A percentile compares a stretch with the other conserved stretches of the same genome.
These are phyloP conservation scores for Paralagenidium karlingii DNA, from an alignment of 352 stramenopile genomes.

Conservation along the genomic window DNA sequence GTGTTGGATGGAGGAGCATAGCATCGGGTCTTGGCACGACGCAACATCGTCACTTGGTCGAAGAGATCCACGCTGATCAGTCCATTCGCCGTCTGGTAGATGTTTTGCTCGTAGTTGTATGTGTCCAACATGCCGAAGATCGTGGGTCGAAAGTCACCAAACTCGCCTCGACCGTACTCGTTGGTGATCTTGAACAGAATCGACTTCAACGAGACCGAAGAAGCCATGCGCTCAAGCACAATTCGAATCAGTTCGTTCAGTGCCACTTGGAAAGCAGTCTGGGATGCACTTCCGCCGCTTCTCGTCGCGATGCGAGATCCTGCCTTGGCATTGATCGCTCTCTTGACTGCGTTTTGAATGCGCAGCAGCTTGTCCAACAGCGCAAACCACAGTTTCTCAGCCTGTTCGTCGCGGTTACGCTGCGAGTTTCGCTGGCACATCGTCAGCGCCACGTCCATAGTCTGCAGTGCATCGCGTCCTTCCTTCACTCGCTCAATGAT, in stretches of 20 bases:
- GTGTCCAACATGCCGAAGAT: constrained; percentile 92
- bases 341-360: constrained; percentile 86
- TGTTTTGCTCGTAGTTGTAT: constrained; percentile 86
- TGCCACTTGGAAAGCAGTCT: constrained; percentile 81
- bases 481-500: constrained; percentile 75
- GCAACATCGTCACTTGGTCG: constrained; percentile 73
- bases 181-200: constrained; percentile 93
- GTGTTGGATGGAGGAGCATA: constrained; percentile 63
- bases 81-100: constrained; percentile 77
- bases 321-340: constrained; percentile 68
- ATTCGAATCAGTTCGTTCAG: constrained; percentile 88
- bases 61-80: constrained; percentile 77
- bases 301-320: constrained; percentile 40
- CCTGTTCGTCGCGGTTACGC: constrained; percentile 77
- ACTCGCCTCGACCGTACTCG: constrained; percentile 86
- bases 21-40: constrained; percentile 52
- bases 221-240: constrained; percentile 91
- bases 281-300: constrained; percentile 34
- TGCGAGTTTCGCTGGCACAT: constrained; percentile 90
- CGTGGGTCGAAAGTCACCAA: constrained; percentile 91
- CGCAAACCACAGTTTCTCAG: constrained; percentile 92
- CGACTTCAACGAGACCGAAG: constrained; percentile 86
- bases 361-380: constrained; percentile 88
- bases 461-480: constrained; percentile 77
- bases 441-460: constrained; percentile 83